A percentile compares a stretch with the other conserved stretches of the same genome.
Conservation (phyloP, 805 yeast species). For the Starmerella roubikii region DNA sequence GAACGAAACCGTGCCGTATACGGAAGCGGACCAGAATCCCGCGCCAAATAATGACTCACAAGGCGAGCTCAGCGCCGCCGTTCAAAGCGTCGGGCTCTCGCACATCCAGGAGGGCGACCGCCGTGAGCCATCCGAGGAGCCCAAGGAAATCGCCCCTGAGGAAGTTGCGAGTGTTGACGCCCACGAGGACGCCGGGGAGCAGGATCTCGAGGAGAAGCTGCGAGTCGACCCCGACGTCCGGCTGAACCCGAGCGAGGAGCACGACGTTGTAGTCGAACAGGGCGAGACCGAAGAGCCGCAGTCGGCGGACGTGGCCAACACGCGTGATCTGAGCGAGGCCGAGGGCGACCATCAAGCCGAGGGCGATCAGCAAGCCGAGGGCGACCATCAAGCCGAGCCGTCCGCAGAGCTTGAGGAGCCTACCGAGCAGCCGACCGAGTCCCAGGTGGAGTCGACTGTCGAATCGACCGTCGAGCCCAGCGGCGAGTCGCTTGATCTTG, state of each 20-base stretch:
- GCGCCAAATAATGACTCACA: neutral
- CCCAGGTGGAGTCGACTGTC: neutral
- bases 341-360: neutral
- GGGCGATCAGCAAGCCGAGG: neutral
- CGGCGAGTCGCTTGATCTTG: neutral
- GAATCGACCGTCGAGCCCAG: neutral
- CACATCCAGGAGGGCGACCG: neutral
- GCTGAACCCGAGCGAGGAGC: constrained; percentile 6
- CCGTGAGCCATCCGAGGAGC: no score
- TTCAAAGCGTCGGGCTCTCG: neutral
- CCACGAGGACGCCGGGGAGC: neutral
- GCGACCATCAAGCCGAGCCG: neutral
- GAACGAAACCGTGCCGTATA: no score
- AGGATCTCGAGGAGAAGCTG: constrained; percentile 4
- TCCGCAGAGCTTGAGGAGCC: neutral
- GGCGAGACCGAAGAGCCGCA: constrained; percentile 1
- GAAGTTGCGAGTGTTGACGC: neutral
- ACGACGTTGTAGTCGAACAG: constrained; percentile 3
- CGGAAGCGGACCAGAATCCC: no score
- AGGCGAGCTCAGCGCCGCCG: constrained; percentile 1
- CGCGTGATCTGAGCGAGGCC: neutral
- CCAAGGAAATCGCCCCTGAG: neutral
- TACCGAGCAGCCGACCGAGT: neutral
- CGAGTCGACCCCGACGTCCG: constrained; percentile 4
- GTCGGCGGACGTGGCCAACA: constrained; percentile 1